These are phyloP conservation scores for Codiaeum variegatum DNA, from an alignment of 441 rosid species.

Conservation along the genomic window DNA sequence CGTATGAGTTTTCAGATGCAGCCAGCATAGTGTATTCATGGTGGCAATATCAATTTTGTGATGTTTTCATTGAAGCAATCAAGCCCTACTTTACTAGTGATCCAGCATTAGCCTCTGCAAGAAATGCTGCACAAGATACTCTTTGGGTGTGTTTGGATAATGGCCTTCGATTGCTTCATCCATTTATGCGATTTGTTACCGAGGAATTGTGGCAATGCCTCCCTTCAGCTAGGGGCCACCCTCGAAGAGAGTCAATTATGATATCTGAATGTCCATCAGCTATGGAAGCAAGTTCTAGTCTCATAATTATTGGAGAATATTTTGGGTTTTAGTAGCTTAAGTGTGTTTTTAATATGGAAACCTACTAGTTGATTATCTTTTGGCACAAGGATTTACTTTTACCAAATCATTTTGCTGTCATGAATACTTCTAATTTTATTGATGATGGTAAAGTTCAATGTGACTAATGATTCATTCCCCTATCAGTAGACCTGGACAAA, in stretches of 20 bases:
- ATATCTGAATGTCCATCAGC: constrained; percentile 67
- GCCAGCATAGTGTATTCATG: constrained; percentile 70
- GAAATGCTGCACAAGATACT: constrained; percentile 57
- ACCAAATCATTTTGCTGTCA: not conserved
- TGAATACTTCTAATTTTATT: not conserved
- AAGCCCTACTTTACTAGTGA: constrained; percentile 78
- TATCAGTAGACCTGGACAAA: constrained; percentile 59
- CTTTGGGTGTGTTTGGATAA: constrained; percentile 85
- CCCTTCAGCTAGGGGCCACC: constrained; percentile 42
- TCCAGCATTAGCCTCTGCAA: constrained; percentile 52
- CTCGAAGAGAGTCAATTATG: constrained; percentile 72
- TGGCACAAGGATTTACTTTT: not conserved
- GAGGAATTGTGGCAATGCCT: constrained; percentile 98
- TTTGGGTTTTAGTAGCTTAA: not conserved
- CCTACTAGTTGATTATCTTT: not conserved
- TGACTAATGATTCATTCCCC: not conserved
- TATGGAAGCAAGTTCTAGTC: constrained; percentile 41
- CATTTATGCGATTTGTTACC: constrained; percentile 90
- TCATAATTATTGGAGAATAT: not conserved
- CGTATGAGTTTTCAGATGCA: constrained; percentile 79
- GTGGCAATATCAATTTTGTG: constrained; percentile 98
- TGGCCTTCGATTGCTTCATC: constrained; percentile 91
- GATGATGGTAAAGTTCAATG: not conserved
- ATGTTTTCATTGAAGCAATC: constrained; percentile 83
- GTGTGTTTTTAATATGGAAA: not conserved